phyloP scores from a whole-genome alignment of 1,284 basidiomycete species.

The Moesziomyces sp. region DNA sequence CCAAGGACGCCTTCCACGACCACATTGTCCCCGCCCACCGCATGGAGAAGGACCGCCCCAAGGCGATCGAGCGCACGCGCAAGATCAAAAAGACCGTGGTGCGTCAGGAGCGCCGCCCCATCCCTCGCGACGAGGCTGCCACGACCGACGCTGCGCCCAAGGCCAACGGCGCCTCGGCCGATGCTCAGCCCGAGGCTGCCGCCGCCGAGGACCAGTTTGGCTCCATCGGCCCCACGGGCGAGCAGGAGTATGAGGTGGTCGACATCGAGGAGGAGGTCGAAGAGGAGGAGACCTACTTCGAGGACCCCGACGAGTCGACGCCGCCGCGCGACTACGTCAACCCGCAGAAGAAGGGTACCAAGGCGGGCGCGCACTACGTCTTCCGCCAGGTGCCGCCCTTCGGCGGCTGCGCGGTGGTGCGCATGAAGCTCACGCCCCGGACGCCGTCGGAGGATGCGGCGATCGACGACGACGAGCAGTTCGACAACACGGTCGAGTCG shows the following conservation, averaged over 20 bases:
- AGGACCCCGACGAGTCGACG: slow-evolving; percentile 46
- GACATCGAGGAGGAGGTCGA: slow-evolving; percentile 64
- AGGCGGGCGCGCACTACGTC: slow-evolving; percentile 88
- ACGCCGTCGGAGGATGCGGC: slow-evolving; percentile 80
- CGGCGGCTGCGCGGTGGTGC: slow-evolving; percentile 94
- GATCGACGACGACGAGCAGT: slow-evolving; percentile 86
- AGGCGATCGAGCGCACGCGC: slow-evolving; percentile 53
- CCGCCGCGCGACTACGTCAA: slow-evolving; percentile 73
- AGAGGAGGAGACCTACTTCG: slow-evolving; percentile 61
- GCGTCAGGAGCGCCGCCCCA: slow-evolving; percentile 32
- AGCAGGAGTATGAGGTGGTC: slow-evolving; percentile 46
- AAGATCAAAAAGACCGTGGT: slow-evolving; percentile 53
- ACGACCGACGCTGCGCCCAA: slow-evolving; percentile 40
- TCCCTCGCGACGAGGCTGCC: slow-evolving; percentile 37
- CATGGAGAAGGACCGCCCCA: slow-evolving; percentile 60
- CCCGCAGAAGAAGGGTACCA: slow-evolving; percentile 87
- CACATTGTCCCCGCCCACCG: slow-evolving; percentile 87
- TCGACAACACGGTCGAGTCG: slow-evolving; percentile 84
- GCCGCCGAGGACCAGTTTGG: slow-evolving; percentile 47
- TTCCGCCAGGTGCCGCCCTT: slow-evolving; percentile 87
- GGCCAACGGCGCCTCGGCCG: slow-evolving; percentile 40
- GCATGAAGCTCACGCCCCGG: slow-evolving; percentile 87
- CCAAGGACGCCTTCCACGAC: slow-evolving; percentile 99
- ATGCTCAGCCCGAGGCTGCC: slow-evolving; percentile 37
- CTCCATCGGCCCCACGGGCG: slow-evolving; percentile 27